Conservation (phyloP, 1,139 yeast species). For the Nadsonia commutata region DNA sequence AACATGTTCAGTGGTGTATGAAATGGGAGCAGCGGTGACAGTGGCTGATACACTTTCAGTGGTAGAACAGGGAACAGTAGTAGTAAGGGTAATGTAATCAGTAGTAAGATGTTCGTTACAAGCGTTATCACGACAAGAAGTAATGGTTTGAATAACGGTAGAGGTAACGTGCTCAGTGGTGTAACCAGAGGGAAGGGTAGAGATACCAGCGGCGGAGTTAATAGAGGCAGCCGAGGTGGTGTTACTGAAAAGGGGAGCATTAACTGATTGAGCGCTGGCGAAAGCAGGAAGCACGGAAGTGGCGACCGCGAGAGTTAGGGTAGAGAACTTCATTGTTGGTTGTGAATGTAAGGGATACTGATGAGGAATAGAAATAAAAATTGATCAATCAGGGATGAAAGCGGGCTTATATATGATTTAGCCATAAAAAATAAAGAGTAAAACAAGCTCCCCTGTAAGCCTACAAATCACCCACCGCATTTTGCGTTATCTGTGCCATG, state of each 20-base stretch:
- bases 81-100: background rate
- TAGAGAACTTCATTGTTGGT: constrained; percentile 5
- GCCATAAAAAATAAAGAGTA: no score
- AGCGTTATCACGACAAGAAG: constrained; percentile 21
- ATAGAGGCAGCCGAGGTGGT: constrained; percentile 1
- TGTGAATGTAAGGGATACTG: no score
- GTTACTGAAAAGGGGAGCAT: background rate
- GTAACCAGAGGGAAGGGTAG: background rate
- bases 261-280: background rate
- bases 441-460: no score
- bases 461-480: no score
- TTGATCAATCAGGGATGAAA: no score
- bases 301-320: background rate
- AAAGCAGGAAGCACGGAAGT: background rate
- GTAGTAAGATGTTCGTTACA: background rate
- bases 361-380: no score
- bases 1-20: constrained; percentile 29
- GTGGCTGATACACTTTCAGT: constrained; percentile 3
- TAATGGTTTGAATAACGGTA: constrained; percentile 30
- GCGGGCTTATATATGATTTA: no score
- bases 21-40: constrained; percentile 17
- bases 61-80: background rate
- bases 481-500: no score
- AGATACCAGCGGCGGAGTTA: background rate
- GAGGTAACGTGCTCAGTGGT: constrained; percentile 22